phyloP scores from a whole-genome alignment of 2,329 filamentous ascomycete species.

The Thielaviopsis punctulata region DNA sequence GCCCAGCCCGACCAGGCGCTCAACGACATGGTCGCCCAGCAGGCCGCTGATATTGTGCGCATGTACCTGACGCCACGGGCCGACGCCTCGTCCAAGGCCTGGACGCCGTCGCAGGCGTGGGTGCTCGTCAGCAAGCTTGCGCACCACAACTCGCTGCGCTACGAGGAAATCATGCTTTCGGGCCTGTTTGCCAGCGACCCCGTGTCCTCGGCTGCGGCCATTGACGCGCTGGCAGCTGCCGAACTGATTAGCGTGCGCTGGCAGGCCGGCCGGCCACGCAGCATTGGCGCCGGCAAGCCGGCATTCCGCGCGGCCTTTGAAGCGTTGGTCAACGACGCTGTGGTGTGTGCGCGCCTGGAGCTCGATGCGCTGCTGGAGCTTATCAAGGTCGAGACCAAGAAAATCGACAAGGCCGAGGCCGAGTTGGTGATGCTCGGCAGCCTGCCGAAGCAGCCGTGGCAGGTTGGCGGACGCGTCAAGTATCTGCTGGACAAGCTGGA shows the following conservation, averaged over 20 bases:
- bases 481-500: constrained; percentile 62
- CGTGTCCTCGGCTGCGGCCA: constrained; percentile 33
- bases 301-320: constrained; percentile 75
- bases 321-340: constrained; percentile 50
- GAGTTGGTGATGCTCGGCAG: constrained; percentile 57
- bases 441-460: constrained; percentile 51
- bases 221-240: constrained; percentile 66
- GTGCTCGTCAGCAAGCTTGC: constrained; percentile 66
- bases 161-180: constrained; percentile 69
- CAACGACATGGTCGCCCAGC: constrained; percentile 74
- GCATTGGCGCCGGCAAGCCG: constrained; percentile 65
- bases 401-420: constrained; percentile 60
- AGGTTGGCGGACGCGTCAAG: constrained; percentile 46
- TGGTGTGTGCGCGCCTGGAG: constrained; percentile 57
- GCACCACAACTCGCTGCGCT: constrained; percentile 49
- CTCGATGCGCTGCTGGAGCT: constrained; percentile 52
- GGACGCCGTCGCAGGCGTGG: constrained; percentile 82
- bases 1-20: constrained; percentile 70
- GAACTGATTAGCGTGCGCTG: constrained; percentile 69
- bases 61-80: constrained; percentile 52
- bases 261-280: constrained; percentile 57
- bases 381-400: constrained; percentile 53
- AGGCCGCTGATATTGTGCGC: constrained; percentile 77
- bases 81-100: constrained; percentile 26
- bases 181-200: constrained; percentile 46